Percentiles rank a stretch among this genome's conserved stretches.
Conservation (phyloP, 225 moss, liverwort and hornwort genomes). For the Lunularia cruciata region DNA sequence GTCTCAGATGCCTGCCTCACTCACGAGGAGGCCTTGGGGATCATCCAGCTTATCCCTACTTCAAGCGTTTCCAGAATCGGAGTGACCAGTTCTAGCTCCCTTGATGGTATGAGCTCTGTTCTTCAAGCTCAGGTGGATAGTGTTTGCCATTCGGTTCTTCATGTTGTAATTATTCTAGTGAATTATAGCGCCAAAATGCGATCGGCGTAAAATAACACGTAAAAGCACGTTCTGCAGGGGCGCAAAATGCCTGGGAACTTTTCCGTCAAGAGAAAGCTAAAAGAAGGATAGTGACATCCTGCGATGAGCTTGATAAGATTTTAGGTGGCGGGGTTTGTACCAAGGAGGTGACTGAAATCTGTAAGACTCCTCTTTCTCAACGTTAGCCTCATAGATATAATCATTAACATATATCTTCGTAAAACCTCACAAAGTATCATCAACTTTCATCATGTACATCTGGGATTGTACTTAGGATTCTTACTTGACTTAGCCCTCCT, state of each 20-base stretch:
- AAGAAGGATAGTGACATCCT: slow-evolving; percentile 69
- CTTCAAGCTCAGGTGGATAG: background rate
- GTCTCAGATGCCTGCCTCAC: slow-evolving; percentile 34
- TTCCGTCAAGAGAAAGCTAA: slow-evolving; percentile 57
- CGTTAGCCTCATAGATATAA: no score
- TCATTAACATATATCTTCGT: no score
- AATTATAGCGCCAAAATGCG: no score
- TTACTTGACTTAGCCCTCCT: no score
- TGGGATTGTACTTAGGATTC: no score
- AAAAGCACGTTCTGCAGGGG: slow-evolving; percentile 36
- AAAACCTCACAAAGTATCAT: no score
- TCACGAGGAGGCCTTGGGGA: slow-evolving; percentile 37
- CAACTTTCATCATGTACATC: no score
- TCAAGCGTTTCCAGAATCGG: background rate
- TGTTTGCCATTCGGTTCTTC: background rate
- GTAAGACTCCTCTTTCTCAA: slow-evolving; percentile 62
- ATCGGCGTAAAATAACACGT: no score
- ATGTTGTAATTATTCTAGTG: background rate
- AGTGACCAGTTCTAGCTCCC: slow-evolving; percentile 20
- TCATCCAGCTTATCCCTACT: slow-evolving; percentile 37
- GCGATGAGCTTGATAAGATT: slow-evolving; percentile 75
- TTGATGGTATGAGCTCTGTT: slow-evolving; percentile 30
- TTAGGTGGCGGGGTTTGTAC: slow-evolving; percentile 79
- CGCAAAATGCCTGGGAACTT: slow-evolving; percentile 76
- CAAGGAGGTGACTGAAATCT: slow-evolving; percentile 87